Percentiles rank a stretch among this genome's conserved stretches.
Conservation (phyloP, 805 yeast genomes). For the Novakomyces olei region DNA sequence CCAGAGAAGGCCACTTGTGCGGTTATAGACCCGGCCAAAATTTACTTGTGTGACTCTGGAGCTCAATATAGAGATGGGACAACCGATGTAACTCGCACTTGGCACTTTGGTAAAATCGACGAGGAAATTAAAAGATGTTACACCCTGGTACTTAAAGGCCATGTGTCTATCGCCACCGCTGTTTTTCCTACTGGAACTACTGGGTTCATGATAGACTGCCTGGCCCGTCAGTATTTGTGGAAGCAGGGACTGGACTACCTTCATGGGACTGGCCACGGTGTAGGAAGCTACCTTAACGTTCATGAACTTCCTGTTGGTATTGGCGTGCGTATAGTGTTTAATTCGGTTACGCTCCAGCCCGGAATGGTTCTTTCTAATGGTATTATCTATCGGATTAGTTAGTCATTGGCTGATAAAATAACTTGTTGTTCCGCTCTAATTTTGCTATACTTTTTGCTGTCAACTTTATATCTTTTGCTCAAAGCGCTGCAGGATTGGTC, state of each 20-base stretch:
- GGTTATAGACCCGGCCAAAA: conserved; percentile 39
- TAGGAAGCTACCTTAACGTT: conserved; percentile 76
- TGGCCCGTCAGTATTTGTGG: conserved; percentile 73
- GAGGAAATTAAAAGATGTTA: conserved; percentile 41
- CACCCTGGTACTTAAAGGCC: conserved; percentile 79
- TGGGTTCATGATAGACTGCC: conserved; percentile 53
- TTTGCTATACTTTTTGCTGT: no score
- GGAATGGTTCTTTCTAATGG: conserved; percentile 69
- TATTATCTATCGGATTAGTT: no score
- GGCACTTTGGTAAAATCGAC: conserved; percentile 40
- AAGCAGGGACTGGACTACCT: conserved; percentile 61
- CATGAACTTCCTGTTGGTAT: conserved; percentile 90
- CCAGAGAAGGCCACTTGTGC: conserved; percentile 36
- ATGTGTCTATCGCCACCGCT: conserved; percentile 60
- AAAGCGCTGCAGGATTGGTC: no score
- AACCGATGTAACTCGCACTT: conserved; percentile 82
- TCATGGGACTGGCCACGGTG: conserved; percentile 96
- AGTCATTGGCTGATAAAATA: no score
- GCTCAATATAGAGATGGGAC: conserved; percentile 72
- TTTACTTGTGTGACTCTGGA: conserved; percentile 73
- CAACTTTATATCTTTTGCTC: no score
- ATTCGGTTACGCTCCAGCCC: conserved; percentile 28
- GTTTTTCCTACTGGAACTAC: conserved; percentile 56
- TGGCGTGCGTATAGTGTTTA: conserved; percentile 26
- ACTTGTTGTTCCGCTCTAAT: no score